Evolutionary conservation across 441 rosid species (phyloP).

Genomic region (Erodium chrysanthum): DNA sequence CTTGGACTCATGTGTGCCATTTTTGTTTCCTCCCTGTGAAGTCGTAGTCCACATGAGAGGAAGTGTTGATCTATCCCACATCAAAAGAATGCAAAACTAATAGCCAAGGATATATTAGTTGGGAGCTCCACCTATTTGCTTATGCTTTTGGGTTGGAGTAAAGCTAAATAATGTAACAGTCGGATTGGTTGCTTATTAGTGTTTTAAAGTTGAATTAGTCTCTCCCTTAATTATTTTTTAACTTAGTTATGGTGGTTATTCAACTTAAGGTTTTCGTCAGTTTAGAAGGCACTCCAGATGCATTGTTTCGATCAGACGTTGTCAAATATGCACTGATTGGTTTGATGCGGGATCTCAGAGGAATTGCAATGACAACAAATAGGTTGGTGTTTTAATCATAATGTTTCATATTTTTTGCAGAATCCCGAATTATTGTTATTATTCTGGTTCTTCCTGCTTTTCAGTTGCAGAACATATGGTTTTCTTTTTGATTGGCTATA

Average conservation of each 20-base stretch:
- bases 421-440: background rate
- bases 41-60: background rate
- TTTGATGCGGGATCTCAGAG: constrained; percentile 94
- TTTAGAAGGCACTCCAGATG: constrained; percentile 81
- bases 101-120: background rate
- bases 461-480: constrained; percentile 90
- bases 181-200: background rate
- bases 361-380: constrained; percentile 93
- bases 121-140: background rate
- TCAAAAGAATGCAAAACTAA: background rate
- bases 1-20: background rate
- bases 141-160: background rate
- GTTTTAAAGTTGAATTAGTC: background rate
- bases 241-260: constrained; percentile 15
- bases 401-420: background rate
- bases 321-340: constrained; percentile 91
- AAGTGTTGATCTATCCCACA: background rate
- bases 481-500: constrained; percentile 96
- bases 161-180: background rate
- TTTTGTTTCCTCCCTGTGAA: background rate
- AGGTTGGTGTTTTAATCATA: constrained; percentile 34
- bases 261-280: constrained; percentile 56
- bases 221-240: background rate
- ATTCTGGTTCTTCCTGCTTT: constrained; percentile 11
- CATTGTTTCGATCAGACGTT: constrained; percentile 77